Conservation (phyloP, 169 alveolate genomes). For the Plasmodium yoelii region DNA sequence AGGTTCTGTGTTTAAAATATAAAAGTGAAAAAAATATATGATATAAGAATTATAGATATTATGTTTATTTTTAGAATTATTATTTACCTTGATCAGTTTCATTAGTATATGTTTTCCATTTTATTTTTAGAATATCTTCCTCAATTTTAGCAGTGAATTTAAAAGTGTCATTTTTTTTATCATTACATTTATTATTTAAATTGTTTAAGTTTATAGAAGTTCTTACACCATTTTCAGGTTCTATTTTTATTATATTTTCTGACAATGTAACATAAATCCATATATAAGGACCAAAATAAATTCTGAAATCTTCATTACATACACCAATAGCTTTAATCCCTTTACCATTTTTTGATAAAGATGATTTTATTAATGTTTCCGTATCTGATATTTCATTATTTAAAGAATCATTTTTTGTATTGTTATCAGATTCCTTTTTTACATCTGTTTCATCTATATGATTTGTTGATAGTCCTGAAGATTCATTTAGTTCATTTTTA, state of each 20-base stretch:
- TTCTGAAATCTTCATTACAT: not conserved
- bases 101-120: not conserved
- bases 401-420: too few relatives aligned
- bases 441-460: too few relatives aligned
- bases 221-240: not conserved
- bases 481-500: too few relatives aligned
- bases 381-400: too few relatives aligned
- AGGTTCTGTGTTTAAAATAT: not conserved
- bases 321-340: not conserved
- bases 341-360: not conserved
- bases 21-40: not conserved
- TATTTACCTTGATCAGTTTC: not conserved
- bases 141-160: not conserved
- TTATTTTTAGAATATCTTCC: not conserved
- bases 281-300: not conserved
- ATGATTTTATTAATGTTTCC: not conserved
- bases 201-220: not conserved
- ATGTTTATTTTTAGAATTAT: not conserved
- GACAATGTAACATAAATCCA: not conserved
- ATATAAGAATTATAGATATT: not conserved
- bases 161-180: not conserved
- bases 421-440: too few relatives aligned
- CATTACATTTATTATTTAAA: conserved; percentile 1
- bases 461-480: too few relatives aligned
- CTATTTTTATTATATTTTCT: not conserved